Evolutionary conservation across 768 basidiomycete species (phyloP).

Genomic region (Coprinopsis marcescibilis): DNA sequence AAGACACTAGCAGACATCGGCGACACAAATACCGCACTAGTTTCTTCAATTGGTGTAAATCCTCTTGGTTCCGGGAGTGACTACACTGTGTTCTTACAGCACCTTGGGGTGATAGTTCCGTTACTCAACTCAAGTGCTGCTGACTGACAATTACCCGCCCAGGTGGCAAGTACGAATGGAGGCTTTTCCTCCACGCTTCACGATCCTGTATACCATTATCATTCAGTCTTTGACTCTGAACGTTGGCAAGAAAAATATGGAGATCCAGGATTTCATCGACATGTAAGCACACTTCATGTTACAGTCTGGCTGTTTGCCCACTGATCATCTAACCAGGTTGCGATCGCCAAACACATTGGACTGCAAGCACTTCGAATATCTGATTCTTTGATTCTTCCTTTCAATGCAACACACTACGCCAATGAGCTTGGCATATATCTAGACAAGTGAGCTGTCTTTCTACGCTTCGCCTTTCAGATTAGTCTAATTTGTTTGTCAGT

Average conservation of each 20-base stretch:
- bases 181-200: conserved; percentile 36
- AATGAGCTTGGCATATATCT: conserved; percentile 55
- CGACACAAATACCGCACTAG: no score
- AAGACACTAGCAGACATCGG: no score
- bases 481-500: no score
- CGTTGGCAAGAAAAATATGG: conserved; percentile 71
- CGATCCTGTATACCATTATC: conserved; percentile 73
- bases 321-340: conserved; percentile 34
- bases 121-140: neutral
- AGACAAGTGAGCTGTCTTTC: conserved; percentile 35
- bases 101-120: conserved; percentile 35
- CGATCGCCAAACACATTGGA: conserved; percentile 61
- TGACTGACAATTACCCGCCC: no score
- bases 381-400: conserved; percentile 56
- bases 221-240: conserved; percentile 68
- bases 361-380: conserved; percentile 53
- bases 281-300: conserved; percentile 36
- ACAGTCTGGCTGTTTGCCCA: neutral
- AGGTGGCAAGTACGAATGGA: conserved; percentile 40
- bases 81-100: conserved; percentile 87
- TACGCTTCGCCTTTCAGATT: no score
- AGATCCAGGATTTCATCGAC: conserved; percentile 70
- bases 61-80: conserved; percentile 82
- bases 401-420: conserved; percentile 73
- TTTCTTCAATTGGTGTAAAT: conserved; percentile 37